Conservation (phyloP, 768 basidiomycete species). For the Lepiota subincarnata region DNA sequence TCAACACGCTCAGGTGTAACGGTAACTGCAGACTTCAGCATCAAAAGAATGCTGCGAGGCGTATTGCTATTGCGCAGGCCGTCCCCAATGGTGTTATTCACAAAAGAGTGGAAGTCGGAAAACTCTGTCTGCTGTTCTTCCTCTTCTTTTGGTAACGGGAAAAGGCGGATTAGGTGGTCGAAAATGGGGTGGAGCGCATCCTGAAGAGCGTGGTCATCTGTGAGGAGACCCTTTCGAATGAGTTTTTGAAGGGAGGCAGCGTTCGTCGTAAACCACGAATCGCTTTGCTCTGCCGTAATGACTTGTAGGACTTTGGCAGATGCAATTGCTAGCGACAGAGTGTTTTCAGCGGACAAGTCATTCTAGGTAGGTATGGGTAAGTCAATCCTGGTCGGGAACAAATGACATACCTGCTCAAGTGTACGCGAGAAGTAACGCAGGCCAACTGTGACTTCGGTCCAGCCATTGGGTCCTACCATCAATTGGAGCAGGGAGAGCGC, state of each 20-base stretch:
- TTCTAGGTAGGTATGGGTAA: constrained; percentile 38
- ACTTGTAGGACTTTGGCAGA: constrained; percentile 87
- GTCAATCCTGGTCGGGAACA: neutral
- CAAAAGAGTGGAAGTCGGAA: constrained; percentile 73
- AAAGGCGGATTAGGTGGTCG: constrained; percentile 70
- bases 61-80: constrained; percentile 70
- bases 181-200: constrained; percentile 81
- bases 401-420: constrained; percentile 65
- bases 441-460: constrained; percentile 91
- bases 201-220: constrained; percentile 75
- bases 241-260: constrained; percentile 73
- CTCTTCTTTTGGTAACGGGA: constrained; percentile 74
- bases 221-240: constrained; percentile 80
- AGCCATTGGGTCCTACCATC: constrained; percentile 79
- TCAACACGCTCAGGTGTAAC: constrained; percentile 82
- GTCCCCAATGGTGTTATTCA: constrained; percentile 71
- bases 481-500: constrained; percentile 65
- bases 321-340: constrained; percentile 67
- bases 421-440: constrained; percentile 84
- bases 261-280: constrained; percentile 77
- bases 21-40: constrained; percentile 83
- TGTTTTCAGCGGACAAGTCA: constrained; percentile 65
- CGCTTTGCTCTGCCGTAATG: constrained; percentile 76
- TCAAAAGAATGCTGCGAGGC: constrained; percentile 75
- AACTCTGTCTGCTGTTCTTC: constrained; percentile 72